phyloP scores from a whole-genome alignment of 495 filamentous ascomycete species.

The Lichina pygmaea region DNA sequence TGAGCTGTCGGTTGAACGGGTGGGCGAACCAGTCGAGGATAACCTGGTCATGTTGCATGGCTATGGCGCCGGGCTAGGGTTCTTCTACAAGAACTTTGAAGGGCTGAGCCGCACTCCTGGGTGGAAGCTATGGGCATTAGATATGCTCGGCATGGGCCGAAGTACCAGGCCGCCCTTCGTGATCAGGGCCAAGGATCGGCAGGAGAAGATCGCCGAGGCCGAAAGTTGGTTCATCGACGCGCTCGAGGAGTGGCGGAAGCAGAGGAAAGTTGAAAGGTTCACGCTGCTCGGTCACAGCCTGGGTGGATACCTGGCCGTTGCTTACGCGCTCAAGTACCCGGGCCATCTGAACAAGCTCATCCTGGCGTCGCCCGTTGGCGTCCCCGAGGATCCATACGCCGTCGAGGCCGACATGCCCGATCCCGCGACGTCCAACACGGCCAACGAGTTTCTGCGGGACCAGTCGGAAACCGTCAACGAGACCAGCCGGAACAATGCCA shows the following conservation, averaged over 20 bases:
- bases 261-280: constrained; percentile 73
- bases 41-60: constrained; percentile 95
- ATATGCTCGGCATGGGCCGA: constrained; percentile 85
- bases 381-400: constrained; percentile 87
- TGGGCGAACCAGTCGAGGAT: constrained; percentile 46
- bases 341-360: constrained; percentile 87
- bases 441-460: constrained; percentile 50
- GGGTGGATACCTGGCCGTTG: constrained; percentile 80
- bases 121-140: constrained; percentile 78
- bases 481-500: constrained; percentile 7
- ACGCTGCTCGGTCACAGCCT: constrained; percentile 82
- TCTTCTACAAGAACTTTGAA: constrained; percentile 97
- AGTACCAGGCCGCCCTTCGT: constrained; percentile 62
- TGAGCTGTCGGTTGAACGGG: constrained; percentile 71
- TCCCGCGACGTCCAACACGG: constrained; percentile 36
- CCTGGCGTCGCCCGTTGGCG: constrained; percentile 74
- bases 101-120: constrained; percentile 44
- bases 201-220: constrained; percentile 66
- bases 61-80: constrained; percentile 83
- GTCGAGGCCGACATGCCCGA: constrained; percentile 59
- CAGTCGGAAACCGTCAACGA: constrained; percentile 26
- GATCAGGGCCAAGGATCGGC: constrained; percentile 53
- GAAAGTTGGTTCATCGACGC: constrained; percentile 94
- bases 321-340: constrained; percentile 89
- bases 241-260: constrained; percentile 78